Evolutionary conservation across 2,329 filamentous ascomycete species (phyloP).

Genomic region (Dactylellina leptospora): DNA sequence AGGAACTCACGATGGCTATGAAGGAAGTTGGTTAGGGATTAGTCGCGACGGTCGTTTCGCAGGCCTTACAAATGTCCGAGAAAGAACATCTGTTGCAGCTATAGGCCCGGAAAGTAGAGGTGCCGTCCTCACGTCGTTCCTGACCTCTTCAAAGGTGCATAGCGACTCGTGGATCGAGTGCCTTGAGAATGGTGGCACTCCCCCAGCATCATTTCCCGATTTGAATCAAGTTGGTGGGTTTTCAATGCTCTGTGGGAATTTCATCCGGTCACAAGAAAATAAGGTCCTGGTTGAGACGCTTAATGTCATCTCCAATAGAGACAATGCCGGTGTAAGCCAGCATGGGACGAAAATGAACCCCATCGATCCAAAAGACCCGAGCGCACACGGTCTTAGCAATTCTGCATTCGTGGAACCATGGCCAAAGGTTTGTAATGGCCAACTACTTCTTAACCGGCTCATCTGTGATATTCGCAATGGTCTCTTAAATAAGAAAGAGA

Average conservation of each 20-base stretch:
- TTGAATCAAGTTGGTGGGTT: conserved; percentile 72
- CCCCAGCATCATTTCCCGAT: conserved; percentile 65
- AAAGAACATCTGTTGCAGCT: conserved; percentile 65
- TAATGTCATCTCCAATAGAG: conserved; percentile 31
- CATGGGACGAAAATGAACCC: conserved; percentile 57
- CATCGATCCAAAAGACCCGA: conserved; percentile 68
- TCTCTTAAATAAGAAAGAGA: conserved; percentile 62
- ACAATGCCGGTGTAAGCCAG: background rate
- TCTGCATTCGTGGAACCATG: conserved; percentile 68
- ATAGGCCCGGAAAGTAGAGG: conserved; percentile 68
- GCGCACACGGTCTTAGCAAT: conserved; percentile 71
- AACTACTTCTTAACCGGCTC: conserved; percentile 62
- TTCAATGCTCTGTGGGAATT: conserved; percentile 71
- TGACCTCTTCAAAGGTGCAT: conserved; percentile 58
- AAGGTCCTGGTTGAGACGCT: conserved; percentile 18
- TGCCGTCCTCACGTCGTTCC: conserved; percentile 66
- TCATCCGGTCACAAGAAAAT: conserved; percentile 60
- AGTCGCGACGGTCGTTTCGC: conserved; percentile 69
- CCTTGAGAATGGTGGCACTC: conserved; percentile 61
- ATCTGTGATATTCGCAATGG: conserved; percentile 61
- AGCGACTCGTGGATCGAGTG: conserved; percentile 8
- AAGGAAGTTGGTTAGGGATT: conserved; percentile 73
- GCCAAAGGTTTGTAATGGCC: conserved; percentile 70
- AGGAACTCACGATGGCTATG: conserved; percentile 54
- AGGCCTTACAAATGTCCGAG: conserved; percentile 73